Evolutionary conservation across 306 rosid species (phyloP), one percentile per base, ranked within the genome.

Genomic region (Gillenia trifoliata): DNA sequence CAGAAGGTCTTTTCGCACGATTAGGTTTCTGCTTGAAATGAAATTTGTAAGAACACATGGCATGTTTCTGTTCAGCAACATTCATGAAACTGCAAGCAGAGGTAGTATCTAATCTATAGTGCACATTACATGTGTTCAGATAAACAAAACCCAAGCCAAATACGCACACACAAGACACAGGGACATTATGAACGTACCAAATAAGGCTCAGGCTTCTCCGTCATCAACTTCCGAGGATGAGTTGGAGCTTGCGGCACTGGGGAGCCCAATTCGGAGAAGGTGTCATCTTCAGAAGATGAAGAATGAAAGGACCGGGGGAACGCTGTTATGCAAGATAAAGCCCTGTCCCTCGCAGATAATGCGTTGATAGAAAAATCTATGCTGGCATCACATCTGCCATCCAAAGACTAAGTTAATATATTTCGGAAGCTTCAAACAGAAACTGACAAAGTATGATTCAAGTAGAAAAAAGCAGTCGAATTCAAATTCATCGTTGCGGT

Each of bases 161-260:
- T 25, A 19, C 31, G 29, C 25, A 13, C 70, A 40, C 4, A 29
- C 11, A 29, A 25, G 41, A 13, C 4, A 15, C 3, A 26, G 31
- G 40, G 38, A 2, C 33, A 50, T 67, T 60, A 68, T 26, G 28
- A 52, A 33, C 73, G 29, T 79, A 79, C 82, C 74, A 11, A 25
- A 64, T n/a, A 50, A 38, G 31, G 82, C 54, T 72, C 78, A 41
- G 82, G 74, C 71, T 79, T 73, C 71, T 43, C 78, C 8, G 73
- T 78, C 78, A 72, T 41, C 49, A 41, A 41, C 57, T 65, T 72
- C 2, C 1, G 23, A 41, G 41, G 38, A 28, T 5, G 8, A 64
- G 29, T 33, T 63, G 45, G 45, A 38, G 59, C 47, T 71, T 49
- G 11, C 40, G 38, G 63, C 28, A 73, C 56, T 59, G 61, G 62